These are phyloP conservation scores for Pluteus cervinus DNA, from an alignment of 768 basidiomycete species.

Conservation along the genomic window DNA sequence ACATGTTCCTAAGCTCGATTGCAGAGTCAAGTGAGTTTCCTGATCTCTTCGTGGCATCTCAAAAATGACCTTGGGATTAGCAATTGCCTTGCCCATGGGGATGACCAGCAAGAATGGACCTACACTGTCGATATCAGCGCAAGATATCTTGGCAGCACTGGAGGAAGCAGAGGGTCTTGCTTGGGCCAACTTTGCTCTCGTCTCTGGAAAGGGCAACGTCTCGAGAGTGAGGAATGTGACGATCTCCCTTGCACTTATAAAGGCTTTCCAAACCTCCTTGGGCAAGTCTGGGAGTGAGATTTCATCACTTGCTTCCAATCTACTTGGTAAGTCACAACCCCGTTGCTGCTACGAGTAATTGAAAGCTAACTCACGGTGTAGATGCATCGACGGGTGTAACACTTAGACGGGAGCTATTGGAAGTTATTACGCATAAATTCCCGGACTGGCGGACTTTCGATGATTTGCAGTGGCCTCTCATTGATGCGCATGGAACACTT, in stretches of 20 bases:
- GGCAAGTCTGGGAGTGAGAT: constrained; percentile 49
- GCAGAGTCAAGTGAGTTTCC: constrained; percentile 66
- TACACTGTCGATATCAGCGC: constrained; percentile 36
- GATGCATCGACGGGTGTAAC: constrained; percentile 76
- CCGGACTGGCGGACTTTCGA: constrained; percentile 35
- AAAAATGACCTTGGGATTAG: constrained; percentile 29
- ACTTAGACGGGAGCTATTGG: constrained; percentile 80
- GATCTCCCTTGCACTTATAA: constrained; percentile 62
- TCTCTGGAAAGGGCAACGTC: constrained; percentile 54
- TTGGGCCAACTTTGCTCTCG: constrained; percentile 54
- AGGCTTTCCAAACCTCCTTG: constrained; percentile 75
- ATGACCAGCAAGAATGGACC: constrained; percentile 43
- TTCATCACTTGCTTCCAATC: constrained; percentile 50
- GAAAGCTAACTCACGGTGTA: constrained; percentile 19
- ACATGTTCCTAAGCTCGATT: constrained; percentile 87
- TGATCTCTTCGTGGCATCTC: not conserved
- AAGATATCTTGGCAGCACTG: constrained; percentile 56
- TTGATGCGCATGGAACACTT: constrained; percentile 38
- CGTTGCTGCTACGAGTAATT: not conserved
- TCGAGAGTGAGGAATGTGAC: constrained; percentile 70
- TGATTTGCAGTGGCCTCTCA: constrained; percentile 72
- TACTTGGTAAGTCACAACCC: constrained; percentile 52
- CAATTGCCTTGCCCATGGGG: constrained; percentile 80
- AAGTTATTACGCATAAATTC: constrained; percentile 73
- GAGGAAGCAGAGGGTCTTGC: constrained; percentile 66